Conservation (phyloP, 1,284 basidiomycete species). For the Thecaphora thlaspeos region DNA sequence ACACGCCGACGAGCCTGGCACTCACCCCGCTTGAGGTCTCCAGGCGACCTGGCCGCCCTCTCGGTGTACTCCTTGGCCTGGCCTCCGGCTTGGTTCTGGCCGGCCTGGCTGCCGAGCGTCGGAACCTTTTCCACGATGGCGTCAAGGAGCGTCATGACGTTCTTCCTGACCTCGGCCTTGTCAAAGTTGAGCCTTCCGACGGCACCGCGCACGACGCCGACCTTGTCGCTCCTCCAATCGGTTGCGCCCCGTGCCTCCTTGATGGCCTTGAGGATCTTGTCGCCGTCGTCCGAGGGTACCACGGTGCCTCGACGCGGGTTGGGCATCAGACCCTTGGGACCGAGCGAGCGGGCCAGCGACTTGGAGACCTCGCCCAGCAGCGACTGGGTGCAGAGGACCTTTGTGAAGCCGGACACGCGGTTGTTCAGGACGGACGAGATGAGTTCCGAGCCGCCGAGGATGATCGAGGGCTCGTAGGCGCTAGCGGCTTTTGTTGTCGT, state of each 20-base stretch:
- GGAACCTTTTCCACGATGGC: constrained; percentile 63
- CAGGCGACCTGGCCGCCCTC: constrained; percentile 17
- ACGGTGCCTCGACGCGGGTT: constrained; percentile 90
- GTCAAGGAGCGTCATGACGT: constrained; percentile 74
- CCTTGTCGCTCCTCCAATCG: constrained; percentile 90
- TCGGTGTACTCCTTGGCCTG: constrained; percentile 19
- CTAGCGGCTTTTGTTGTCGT: too few relatives aligned
- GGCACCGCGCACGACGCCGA: constrained; percentile 75
- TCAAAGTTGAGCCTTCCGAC: constrained; percentile 66
- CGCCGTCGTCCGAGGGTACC: constrained; percentile 73
- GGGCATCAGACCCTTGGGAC: constrained; percentile 93
- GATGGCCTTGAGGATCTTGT: constrained; percentile 65
- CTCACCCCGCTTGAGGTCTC: constrained; percentile 19
- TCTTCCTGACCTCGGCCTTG: constrained; percentile 72
- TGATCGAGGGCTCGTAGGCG: constrained; percentile 18
- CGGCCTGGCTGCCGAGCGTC: constrained; percentile 21
- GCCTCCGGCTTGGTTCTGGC: constrained; percentile 15
- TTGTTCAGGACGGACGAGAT: constrained; percentile 48
- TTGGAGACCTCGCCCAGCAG: constrained; percentile 70
- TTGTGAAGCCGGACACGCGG: constrained; percentile 61
- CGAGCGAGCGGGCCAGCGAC: constrained; percentile 81
- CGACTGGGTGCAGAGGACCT: constrained; percentile 77
- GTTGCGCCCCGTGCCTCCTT: constrained; percentile 75
- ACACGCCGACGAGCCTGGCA: background rate
- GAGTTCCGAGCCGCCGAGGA: constrained; percentile 50